Base-by-base conservation (phyloP, 2,329 filamentous ascomycete genomes). In the Epichloe sibirici region DNA sequence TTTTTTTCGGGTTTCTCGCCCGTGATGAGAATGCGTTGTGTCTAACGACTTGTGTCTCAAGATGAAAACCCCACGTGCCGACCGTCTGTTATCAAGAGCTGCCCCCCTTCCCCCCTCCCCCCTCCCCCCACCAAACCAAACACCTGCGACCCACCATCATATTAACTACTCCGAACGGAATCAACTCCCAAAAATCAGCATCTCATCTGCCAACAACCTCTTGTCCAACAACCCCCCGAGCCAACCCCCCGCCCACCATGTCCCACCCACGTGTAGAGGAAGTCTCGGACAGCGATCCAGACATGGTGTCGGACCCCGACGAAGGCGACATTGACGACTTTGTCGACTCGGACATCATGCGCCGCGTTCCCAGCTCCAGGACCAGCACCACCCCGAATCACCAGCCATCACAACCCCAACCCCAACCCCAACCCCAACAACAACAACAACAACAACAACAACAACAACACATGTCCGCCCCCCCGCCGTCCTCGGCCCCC, bases 241-340 rank as follows among this genome's bases (percentile, higher is more conserved):
- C 31, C 25, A 39, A 39, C 38, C 17, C 12, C 12, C 3, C 37
- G 8, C 13, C 35, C 15, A 34, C 55, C 63, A 93, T 94, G 89
- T 87, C 88, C 45, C 84, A 93, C 74, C 82, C 90, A 55, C 84
- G 85, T 56, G 85, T 97, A 69, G 93, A 98, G 78, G 93, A 97
- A 71, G 85, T 96, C 57, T 88, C 84, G 55, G 89, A 94, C 74
- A 83, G 79, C 68, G 86, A 88, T 70, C 76, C 77, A 59, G 83
- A 81, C 59, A 51, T 53, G 25, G 51, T 51, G 35, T 88, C 86
- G 13, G 91, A 97, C 72, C 89, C 91, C 51, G 87, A 89, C 57
- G 90, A 95, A 71, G 85, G 84, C 68, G 86, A 93, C 71, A 86
- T 90, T 62, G 77, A 80, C 64, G 79, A 82, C 69, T 81, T 82